These are phyloP conservation scores for Pleurotus tuoliensis DNA, from an alignment of 768 basidiomycete genomes.

Conservation along the genomic window DNA sequence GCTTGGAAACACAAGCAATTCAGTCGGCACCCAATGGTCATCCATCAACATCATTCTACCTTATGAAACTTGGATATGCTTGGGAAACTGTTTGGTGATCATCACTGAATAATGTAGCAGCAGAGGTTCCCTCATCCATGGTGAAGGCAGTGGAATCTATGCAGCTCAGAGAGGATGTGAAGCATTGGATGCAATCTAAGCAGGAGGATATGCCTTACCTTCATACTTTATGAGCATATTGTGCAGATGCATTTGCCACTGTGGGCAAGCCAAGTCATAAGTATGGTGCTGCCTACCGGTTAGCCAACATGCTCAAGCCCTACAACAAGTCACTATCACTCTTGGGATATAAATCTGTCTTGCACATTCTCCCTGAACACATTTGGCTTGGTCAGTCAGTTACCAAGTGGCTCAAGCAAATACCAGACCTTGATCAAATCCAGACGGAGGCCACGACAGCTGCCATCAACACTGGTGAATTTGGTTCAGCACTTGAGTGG, in stretches of 20 bases:
- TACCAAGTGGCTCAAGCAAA: constrained; percentile 4
- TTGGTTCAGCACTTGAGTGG: constrained; percentile 17
- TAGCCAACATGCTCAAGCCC: not conserved
- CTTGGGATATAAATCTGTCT: constrained; percentile 7
- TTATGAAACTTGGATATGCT: not conserved
- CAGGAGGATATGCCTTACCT: not conserved
- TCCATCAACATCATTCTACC: not conserved
- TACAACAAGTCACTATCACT: not conserved
- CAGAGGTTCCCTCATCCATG: not conserved
- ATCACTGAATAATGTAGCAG: too few species aligned
- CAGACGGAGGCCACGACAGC: constrained; percentile 10
- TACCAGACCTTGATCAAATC: constrained; percentile 7
- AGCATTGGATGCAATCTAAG: not conserved
- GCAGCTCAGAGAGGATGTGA: not conserved
- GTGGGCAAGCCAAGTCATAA: not conserved
- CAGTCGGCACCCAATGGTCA: not conserved
- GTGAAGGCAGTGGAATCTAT: not conserved
- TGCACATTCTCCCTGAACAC: constrained; percentile 12
- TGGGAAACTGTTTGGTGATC: not conserved
- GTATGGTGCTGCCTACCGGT: not conserved
- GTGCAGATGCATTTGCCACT: not conserved
- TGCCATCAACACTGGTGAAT: constrained; percentile 7
- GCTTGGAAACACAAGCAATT: too few species aligned
- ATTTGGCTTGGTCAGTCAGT: constrained; percentile 16
- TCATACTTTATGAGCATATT: not conserved